A percentile compares a stretch with the other conserved stretches of the same genome.
phyloP scores from a whole-genome alignment of 1,284 basidiomycete genomes.

The Mycena citricolor region DNA sequence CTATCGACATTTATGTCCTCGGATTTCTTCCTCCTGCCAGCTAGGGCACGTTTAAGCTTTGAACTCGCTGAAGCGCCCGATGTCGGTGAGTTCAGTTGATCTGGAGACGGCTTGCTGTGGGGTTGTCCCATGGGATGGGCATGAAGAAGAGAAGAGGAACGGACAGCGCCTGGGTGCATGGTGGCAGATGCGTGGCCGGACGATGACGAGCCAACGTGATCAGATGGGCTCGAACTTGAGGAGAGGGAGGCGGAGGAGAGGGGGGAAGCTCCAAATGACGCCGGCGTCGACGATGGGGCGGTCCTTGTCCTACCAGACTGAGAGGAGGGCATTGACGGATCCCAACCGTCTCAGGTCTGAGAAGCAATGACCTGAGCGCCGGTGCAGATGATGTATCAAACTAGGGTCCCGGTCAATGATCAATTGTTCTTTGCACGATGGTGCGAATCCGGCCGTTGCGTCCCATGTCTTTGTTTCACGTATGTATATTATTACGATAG shows the following conservation, averaged over 20 bases:
- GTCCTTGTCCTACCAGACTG: too few relatives aligned
- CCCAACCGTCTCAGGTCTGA: too few relatives aligned
- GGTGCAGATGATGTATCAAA: too few relatives aligned
- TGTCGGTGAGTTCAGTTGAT: too few relatives aligned
- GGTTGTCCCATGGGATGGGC: slow-evolving; percentile 22
- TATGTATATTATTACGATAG: slow-evolving; percentile 15
- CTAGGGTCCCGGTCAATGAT: too few relatives aligned
- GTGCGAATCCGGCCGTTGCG: too few relatives aligned
- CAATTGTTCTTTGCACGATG: too few relatives aligned
- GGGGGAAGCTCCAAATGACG: too few relatives aligned
- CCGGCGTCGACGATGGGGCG: too few relatives aligned
- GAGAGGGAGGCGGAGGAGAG: slow-evolving; percentile 8
- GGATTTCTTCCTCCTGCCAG: slow-evolving; percentile 61
- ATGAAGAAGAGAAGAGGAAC: slow-evolving; percentile 12
- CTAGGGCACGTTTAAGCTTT: slow-evolving; percentile 65
- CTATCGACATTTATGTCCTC: slow-evolving; percentile 37
- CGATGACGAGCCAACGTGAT: slow-evolving; percentile 16
- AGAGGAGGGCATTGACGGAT: too few relatives aligned
- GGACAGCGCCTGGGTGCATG: slow-evolving; percentile 15
- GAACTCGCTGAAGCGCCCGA: slow-evolving; percentile 42
- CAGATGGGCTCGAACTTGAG: slow-evolving; percentile 18
- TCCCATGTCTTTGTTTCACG: too few relatives aligned
- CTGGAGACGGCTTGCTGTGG: slow-evolving; percentile 21
- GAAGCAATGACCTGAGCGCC: too few relatives aligned
- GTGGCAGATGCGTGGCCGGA: slow-evolving; percentile 20